Evolutionary conservation across 345 rosid species (phyloP).

Genomic region (Ceriops decandra): DNA sequence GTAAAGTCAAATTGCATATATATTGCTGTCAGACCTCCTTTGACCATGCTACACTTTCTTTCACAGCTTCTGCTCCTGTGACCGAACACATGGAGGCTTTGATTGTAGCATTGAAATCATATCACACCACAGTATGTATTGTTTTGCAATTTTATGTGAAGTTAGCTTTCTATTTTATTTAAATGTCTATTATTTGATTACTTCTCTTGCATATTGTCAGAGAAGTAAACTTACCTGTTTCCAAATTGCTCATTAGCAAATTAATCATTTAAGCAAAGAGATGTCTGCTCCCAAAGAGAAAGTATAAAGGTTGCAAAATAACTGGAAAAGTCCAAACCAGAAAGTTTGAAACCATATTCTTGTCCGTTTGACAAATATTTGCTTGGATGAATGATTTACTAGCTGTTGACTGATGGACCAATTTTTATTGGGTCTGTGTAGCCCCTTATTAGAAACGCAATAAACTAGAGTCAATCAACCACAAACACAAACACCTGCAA

Average conservation of each 20-base stretch:
- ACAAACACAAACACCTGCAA: background rate
- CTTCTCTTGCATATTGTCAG: background rate
- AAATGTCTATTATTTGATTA: background rate
- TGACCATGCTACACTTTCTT: constrained; percentile 20
- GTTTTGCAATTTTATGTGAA: background rate
- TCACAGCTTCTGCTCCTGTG: constrained; percentile 85
- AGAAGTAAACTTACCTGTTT: background rate
- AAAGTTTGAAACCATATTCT: background rate
- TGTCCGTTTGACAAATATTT: background rate
- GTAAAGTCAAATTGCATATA: constrained; percentile 9
- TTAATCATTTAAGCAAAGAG: too few relatives aligned
- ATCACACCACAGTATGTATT: constrained; percentile 55
- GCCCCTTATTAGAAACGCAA: background rate
- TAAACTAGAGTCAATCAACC: background rate
- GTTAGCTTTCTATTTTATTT: too few relatives aligned
- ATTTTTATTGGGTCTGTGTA: background rate
- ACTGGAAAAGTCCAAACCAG: background rate
- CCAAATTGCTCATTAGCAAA: too few relatives aligned
- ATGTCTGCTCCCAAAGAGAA: background rate
- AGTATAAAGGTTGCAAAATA: background rate
- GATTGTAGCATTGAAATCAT: constrained; percentile 85
- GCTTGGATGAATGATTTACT: background rate
- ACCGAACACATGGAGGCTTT: constrained; percentile 89
- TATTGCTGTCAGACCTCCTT: background rate
- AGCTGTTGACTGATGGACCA: background rate